Evolutionary conservation across 2,329 filamentous ascomycete genomes (phyloP).

Genomic region (Cladosporium oxysporum): DNA sequence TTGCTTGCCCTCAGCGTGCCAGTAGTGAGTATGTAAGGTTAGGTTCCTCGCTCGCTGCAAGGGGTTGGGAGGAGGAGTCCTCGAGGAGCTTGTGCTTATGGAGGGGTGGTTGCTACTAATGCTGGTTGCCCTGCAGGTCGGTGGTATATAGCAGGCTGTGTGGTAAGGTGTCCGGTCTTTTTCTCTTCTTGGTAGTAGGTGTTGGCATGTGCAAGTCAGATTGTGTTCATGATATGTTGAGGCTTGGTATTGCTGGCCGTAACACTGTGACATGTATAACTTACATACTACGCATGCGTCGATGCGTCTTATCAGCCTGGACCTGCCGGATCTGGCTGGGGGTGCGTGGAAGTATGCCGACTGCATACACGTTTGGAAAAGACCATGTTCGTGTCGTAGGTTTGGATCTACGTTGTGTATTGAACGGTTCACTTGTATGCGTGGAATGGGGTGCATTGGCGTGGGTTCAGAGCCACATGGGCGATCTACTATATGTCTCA

Average conservation of each 20-base stretch:
- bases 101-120: background rate
- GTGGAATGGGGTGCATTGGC: background rate
- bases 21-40: background rate
- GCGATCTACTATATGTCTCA: background rate
- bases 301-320: background rate
- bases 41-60: background rate
- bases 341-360: background rate
- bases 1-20: background rate
- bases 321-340: background rate
- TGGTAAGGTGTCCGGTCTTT: background rate
- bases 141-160: background rate
- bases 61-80: background rate
- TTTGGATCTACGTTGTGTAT: background rate
- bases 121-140: background rate
- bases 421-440: background rate
- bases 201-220: background rate
- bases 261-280: background rate
- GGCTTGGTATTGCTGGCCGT: background rate
- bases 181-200: background rate
- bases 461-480: background rate
- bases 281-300: background rate
- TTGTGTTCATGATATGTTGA: background rate
- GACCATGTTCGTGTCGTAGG: background rate
- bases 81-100: background rate
- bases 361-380: background rate